A percentile compares a stretch with the other conserved stretches of the same genome.
These are phyloP conservation scores for Colletotrichum scovillei DNA, from an alignment of 2,329 filamentous ascomycete genomes.

Conservation along the genomic window DNA sequence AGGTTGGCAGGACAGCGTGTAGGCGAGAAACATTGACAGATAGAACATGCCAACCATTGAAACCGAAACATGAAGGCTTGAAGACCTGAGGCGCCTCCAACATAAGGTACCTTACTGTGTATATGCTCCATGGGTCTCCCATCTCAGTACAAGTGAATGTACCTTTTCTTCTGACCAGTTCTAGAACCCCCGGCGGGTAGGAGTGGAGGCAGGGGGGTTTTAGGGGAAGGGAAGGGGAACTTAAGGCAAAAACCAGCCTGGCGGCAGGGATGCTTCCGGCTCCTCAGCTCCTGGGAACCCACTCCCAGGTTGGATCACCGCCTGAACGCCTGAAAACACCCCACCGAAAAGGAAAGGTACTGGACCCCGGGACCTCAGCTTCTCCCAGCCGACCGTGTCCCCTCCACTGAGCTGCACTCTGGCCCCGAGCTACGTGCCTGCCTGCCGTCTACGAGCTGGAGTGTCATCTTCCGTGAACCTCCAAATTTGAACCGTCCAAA, in stretches of 20 bases:
- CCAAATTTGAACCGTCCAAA: slow-evolving; percentile 11
- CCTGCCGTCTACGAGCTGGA: not conserved
- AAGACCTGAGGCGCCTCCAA: not conserved
- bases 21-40: not conserved
- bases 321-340: not conserved
- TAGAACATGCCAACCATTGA: not conserved
- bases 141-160: slow-evolving; percentile 21
- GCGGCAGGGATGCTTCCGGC: slow-evolving; percentile 25
- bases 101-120: no score
- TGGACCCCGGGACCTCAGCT: not conserved
- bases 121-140: not conserved
- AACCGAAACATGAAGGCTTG: not conserved
- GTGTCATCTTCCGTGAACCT: slow-evolving; percentile 14
- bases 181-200: slow-evolving; percentile 26
- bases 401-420: slow-evolving; percentile 2
- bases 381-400: not conserved
- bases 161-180: slow-evolving; percentile 35
- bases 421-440: not conserved
- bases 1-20: not conserved
- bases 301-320: slow-evolving; percentile 10
- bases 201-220: slow-evolving; percentile 20
- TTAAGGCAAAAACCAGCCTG: slow-evolving; percentile 9
- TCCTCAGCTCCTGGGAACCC: slow-evolving; percentile 12
- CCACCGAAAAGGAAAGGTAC: not conserved
- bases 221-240: slow-evolving; percentile 8